These are phyloP conservation scores for Acephala macrosclerotiorum DNA, from an alignment of 2,329 filamentous ascomycete species.

Conservation along the genomic window DNA sequence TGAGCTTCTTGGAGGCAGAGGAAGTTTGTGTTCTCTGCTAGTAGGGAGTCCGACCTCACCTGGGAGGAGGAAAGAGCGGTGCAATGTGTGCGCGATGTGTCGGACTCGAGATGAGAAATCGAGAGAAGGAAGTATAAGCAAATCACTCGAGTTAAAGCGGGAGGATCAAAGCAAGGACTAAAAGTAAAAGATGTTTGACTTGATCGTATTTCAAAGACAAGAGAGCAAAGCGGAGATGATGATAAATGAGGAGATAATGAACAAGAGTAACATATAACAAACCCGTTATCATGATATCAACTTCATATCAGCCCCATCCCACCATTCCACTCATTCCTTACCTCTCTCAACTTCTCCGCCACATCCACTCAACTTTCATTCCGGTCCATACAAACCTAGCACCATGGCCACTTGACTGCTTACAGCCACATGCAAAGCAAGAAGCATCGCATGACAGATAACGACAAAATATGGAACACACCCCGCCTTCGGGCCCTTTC, in stretches of 20 bases:
- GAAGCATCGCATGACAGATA: neutral
- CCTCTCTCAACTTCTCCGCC: neutral
- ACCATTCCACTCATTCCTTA: no score
- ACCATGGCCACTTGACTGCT: neutral
- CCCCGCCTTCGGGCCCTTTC: neutral
- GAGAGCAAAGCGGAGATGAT: neutral
- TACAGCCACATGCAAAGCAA: neutral
- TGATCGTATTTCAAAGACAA: no score
- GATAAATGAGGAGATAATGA: neutral
- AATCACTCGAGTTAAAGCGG: neutral
- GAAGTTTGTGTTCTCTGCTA: neutral
- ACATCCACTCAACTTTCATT: neutral
- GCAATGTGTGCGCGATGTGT: no score
- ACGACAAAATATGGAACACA: slow-evolving; percentile 1
- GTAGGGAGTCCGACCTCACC: no score
- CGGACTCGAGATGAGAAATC: no score
- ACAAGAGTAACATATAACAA: neutral
- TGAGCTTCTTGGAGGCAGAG: slow-evolving; percentile 4
- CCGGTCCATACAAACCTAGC: neutral
- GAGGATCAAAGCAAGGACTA: neutral
- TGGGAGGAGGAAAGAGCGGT: no score
- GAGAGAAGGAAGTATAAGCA: neutral
- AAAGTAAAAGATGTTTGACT: no score
- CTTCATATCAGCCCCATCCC: neutral
- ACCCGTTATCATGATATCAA: neutral